Base-by-base conservation (phyloP, 805 yeast species). In the Yarrowia hollandica region DNA sequence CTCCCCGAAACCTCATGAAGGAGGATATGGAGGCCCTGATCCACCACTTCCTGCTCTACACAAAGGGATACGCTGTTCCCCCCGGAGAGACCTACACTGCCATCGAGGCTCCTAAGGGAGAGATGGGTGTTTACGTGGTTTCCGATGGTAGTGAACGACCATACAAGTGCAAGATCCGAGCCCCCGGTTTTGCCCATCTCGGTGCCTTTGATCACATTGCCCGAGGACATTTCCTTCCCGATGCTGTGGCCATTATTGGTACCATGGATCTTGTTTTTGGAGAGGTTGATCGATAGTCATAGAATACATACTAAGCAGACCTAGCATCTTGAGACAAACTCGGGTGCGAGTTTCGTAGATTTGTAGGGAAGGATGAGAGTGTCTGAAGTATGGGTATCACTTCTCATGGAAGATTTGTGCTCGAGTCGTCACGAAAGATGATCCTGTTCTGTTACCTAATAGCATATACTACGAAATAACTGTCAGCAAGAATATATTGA, bases 231-330 rank as follows among this genome's bases (percentile, higher is more conserved):
- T 85, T 85, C 75, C 77, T 89, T 71, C 94, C 96, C 60, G 96
- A 89, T 75, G 92, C 94, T 22, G 96, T 89, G 60, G 96, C 96
- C 59, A 89, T 89, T 70, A 88, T 89, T 69, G 96, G 96, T 77
- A 89, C 96, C 62, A 88, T 89, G 96, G 96, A 89, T 77, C 82
- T 89, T 74, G 96, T 89, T 72, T 89, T 89, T 71, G 96, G 96
- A 69, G 96, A 89, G 75, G 96, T 89, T 67, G 96, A 89, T 77
- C 90, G 96, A 77, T 88, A 77, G 71, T 48, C 55, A 48, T 48
- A 48, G 55, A 48, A 48, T 48, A 31, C 55, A 48, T 48, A 48
- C 55, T 48, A 48, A 48, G 55, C 55, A 33, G 39, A 33, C 21
- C 22, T 31, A 22, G 25, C 18, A 11, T 18, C 18, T n/a, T n/a